Evolutionary conservation across 2,329 filamentous ascomycete species (phyloP).

Genomic region (Alternaria triticimaculans): DNA sequence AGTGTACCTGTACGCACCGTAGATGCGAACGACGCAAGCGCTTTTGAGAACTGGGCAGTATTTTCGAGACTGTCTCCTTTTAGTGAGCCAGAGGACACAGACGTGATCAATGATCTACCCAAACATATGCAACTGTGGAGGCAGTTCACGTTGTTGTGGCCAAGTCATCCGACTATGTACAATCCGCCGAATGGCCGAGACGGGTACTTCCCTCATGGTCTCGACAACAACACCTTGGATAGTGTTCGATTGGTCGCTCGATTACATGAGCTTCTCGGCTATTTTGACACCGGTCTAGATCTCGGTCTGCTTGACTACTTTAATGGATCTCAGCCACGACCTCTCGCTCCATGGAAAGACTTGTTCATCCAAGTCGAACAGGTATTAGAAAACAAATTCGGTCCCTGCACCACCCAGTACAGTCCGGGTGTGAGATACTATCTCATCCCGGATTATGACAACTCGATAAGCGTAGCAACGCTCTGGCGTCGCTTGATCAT

Average conservation of each 20-base stretch:
- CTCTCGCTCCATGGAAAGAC: neutral
- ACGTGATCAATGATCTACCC: neutral
- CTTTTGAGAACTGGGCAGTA: neutral
- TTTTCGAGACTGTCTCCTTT: neutral
- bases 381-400: neutral
- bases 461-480: neutral
- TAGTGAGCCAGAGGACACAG: neutral
- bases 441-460: neutral
- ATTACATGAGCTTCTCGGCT: neutral
- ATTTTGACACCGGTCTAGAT: no score
- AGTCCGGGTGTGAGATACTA: no score
- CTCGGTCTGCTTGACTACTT: no score
- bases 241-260: neutral
- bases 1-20: neutral
- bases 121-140: neutral
- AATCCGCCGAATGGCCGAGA: neutral
- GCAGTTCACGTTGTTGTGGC: neutral
- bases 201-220: neutral
- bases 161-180: neutral
- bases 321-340: neutral
- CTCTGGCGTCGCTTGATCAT: neutral
- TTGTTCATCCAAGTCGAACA: neutral
- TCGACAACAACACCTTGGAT: neutral
- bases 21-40: neutral
- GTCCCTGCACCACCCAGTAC: no score